phyloP scores from a whole-genome alignment of 2,329 filamentous ascomycete species.

The Diaporthe sp. region DNA sequence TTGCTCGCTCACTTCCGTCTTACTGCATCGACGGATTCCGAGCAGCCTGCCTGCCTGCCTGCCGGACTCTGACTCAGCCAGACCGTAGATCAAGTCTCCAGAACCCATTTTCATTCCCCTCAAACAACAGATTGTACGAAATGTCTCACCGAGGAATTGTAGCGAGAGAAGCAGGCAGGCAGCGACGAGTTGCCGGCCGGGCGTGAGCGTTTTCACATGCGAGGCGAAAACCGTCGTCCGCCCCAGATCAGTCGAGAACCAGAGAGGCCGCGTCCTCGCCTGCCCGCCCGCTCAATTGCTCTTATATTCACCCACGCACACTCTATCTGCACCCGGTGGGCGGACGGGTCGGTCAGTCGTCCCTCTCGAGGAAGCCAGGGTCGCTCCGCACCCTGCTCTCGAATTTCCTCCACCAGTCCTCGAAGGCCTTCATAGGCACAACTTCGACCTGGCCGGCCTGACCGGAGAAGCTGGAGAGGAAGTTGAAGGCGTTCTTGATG shows the following conservation, averaged over 20 bases:
- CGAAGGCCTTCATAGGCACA: slow-evolving; percentile 93
- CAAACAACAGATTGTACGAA: not conserved
- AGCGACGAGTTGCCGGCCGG: slow-evolving; percentile 19
- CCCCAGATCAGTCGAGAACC: slow-evolving; percentile 8
- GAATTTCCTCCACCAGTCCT: slow-evolving; percentile 99
- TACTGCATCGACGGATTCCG: slow-evolving; percentile 20
- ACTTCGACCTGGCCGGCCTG: slow-evolving; percentile 78
- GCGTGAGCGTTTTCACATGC: not conserved
- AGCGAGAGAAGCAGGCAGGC: not conserved
- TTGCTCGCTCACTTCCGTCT: slow-evolving; percentile 11
- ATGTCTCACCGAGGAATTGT: not conserved
- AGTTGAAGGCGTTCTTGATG: slow-evolving; percentile 98
- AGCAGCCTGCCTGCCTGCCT: not conserved
- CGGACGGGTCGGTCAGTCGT: slow-evolving; percentile 40
- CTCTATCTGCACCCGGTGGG: not conserved
- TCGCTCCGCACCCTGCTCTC: slow-evolving; percentile 88
- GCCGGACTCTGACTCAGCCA: slow-evolving; percentile 21
- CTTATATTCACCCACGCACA: not conserved
- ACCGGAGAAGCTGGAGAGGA: slow-evolving; percentile 87
- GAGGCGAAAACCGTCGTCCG: not conserved
- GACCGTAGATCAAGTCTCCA: not conserved
- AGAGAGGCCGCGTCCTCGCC: not conserved
- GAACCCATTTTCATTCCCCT: not conserved
- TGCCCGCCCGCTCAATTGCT: not conserved
- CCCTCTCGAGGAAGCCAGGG: slow-evolving; percentile 87